Evolutionary conservation across 139 green algal genomes (phyloP).

Genomic region (Chlamydomonas sp.): DNA sequence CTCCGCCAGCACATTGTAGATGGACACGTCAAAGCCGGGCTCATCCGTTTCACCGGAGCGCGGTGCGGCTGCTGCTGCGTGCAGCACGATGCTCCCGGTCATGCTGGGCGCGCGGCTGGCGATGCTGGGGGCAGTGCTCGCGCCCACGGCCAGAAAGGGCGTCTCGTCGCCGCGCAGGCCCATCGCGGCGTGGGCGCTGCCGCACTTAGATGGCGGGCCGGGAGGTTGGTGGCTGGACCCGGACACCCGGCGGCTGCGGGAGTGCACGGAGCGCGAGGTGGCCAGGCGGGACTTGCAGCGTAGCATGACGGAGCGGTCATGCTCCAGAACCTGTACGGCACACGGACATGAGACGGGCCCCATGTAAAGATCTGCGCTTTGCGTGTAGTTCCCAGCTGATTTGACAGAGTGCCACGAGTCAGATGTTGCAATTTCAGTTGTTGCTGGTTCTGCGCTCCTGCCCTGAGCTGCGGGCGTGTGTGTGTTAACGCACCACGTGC

Average conservation of each 20-base stretch:
- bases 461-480: too few species aligned
- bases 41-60: too few species aligned
- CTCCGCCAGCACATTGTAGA: too few species aligned
- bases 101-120: background rate
- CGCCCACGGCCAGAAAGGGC: background rate
- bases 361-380: too few species aligned
- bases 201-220: background rate
- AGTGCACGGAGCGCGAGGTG: background rate
- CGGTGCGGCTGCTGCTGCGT: too few species aligned
- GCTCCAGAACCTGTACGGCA: background rate
- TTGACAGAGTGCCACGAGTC: too few species aligned
- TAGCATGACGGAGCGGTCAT: constrained; percentile 7
- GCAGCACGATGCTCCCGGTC: background rate
- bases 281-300: background rate
- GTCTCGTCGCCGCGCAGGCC: background rate
- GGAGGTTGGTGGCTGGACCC: background rate
- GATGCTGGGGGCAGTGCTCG: background rate
- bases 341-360: background rate
- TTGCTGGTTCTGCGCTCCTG: too few species aligned
- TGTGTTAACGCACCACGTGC: background rate
- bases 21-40: too few species aligned
- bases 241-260: background rate
- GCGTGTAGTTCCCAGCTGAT: too few species aligned
- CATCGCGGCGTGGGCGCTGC: background rate
- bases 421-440: too few species aligned